These are phyloP conservation scores for Beauveria pseudobassiana DNA, from an alignment of 2,329 filamentous ascomycete species.

Conservation along the genomic window DNA sequence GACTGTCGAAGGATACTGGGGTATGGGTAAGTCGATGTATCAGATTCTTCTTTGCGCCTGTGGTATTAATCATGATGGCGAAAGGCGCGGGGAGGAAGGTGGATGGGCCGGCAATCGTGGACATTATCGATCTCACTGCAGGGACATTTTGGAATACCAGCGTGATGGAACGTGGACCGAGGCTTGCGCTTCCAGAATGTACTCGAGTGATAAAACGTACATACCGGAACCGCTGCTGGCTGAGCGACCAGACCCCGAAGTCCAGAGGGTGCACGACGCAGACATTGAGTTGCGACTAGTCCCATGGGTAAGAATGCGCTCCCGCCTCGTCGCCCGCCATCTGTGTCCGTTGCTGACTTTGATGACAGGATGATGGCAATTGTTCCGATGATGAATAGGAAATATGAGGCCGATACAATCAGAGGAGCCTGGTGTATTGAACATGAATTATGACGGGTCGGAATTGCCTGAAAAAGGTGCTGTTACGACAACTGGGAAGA, in stretches of 20 bases:
- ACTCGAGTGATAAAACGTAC: background rate
- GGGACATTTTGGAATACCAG: background rate
- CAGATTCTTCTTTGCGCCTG: background rate
- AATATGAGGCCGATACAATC: background rate
- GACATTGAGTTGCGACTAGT: background rate
- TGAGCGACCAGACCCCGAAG: background rate
- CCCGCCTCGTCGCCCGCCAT: background rate
- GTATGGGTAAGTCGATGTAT: background rate
- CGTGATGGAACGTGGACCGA: background rate
- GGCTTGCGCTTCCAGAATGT: background rate
- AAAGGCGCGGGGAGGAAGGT: background rate
- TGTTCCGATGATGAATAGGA: background rate
- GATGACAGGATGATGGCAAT: background rate
- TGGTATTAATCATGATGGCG: background rate
- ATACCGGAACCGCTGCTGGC: background rate
- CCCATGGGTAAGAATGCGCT: background rate
- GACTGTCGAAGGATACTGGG: background rate
- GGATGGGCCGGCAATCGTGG: background rate
- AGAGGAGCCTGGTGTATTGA: background rate
- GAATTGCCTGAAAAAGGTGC: background rate
- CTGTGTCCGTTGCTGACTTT: background rate
- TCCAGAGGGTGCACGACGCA: background rate
- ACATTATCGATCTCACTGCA: background rate
- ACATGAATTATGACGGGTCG: background rate
- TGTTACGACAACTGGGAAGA: too few species aligned